A percentile compares a stretch with the other conserved stretches of the same genome.
Evolutionary conservation across 2,329 filamentous ascomycete genomes (phyloP).

Genomic region (Ceratocystis albifundus): DNA sequence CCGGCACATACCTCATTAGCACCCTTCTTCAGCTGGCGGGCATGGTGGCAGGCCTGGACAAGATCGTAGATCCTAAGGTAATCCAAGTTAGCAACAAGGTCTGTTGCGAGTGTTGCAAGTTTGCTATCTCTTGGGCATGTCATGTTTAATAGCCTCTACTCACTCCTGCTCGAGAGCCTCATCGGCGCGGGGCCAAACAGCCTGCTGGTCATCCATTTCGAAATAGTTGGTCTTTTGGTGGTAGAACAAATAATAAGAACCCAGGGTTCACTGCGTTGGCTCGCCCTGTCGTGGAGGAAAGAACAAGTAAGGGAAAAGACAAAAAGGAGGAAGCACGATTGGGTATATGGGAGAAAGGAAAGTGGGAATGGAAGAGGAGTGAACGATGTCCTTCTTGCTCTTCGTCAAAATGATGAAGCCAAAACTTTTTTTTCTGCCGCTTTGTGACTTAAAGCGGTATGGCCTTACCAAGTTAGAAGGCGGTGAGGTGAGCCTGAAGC

Average conservation of each 20-base stretch:
- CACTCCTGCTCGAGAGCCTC: slow-evolving; percentile 59
- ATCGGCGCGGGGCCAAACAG: slow-evolving; percentile 62
- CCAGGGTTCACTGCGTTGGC: slow-evolving; percentile 52
- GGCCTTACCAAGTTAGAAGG: not conserved
- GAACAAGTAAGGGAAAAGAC: slow-evolving; percentile 21
- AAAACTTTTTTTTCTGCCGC: slow-evolving; percentile 24
- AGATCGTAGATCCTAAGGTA: slow-evolving; percentile 55
- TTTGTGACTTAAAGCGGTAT: slow-evolving; percentile 5
- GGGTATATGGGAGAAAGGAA: too few species aligned
- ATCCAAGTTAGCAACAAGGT: not conserved
- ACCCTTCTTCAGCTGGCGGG: slow-evolving; percentile 76
- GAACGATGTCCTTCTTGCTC: too few species aligned
- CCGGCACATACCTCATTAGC: slow-evolving; percentile 52
- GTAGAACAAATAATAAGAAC: slow-evolving; percentile 28
- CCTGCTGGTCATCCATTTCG: slow-evolving; percentile 19
- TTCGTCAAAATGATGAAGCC: slow-evolving; percentile 11
- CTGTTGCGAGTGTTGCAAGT: too few species aligned
- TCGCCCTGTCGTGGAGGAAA: slow-evolving; percentile 38
- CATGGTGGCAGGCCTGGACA: slow-evolving; percentile 58
- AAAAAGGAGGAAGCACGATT: slow-evolving; percentile 21
- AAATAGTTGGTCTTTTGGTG: not conserved
- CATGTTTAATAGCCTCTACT: not conserved
- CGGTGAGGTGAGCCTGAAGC: slow-evolving; percentile 17
- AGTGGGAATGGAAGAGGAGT: too few species aligned
- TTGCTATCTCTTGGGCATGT: too few species aligned